Conservation (phyloP, 2,329 filamentous ascomycete species). For the Trichoderma atrobrunneum region DNA sequence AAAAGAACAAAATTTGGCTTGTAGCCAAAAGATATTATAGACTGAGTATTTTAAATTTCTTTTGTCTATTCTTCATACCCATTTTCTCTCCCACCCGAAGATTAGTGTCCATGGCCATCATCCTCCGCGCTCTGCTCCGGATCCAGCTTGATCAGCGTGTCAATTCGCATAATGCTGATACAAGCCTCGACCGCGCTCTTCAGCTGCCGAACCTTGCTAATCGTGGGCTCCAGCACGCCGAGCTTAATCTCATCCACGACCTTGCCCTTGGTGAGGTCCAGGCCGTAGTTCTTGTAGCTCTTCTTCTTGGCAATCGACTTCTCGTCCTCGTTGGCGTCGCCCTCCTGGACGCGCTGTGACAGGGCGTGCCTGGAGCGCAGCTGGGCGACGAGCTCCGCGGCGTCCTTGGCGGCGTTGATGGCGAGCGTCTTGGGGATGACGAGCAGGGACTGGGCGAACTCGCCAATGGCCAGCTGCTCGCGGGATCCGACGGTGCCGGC, state of each 20-base stretch:
- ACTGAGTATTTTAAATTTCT: slow-evolving; percentile 18
- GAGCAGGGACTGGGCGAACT: slow-evolving; percentile 93
- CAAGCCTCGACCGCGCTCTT: slow-evolving; percentile 99
- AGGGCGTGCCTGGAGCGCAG: slow-evolving; percentile 91
- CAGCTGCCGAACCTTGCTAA: slow-evolving; percentile 97
- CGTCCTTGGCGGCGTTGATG: slow-evolving; percentile 95
- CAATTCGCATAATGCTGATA: slow-evolving; percentile 98
- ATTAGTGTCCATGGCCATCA: slow-evolving; percentile 80
- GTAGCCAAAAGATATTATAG: neutral
- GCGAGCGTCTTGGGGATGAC: slow-evolving; percentile 95
- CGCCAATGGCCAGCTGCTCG: slow-evolving; percentile 95
- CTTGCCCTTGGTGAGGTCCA: slow-evolving; percentile 85
- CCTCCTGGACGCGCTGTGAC: slow-evolving; percentile 85
- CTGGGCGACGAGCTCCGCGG: slow-evolving; percentile 91
- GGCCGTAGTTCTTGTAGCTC: slow-evolving; percentile 97
- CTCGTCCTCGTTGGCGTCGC: slow-evolving; percentile 80
- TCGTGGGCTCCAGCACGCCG: slow-evolving; percentile 91
- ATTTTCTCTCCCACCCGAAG: neutral
- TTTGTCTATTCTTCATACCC: slow-evolving; percentile 22
- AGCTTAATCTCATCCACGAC: slow-evolving; percentile 92
- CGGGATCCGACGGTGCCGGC: slow-evolving; percentile 94
- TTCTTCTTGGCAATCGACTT: slow-evolving; percentile 90
- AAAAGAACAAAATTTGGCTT: neutral
- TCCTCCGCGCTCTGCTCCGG: slow-evolving; percentile 75
- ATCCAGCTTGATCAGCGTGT: slow-evolving; percentile 97